A percentile compares a stretch with the other conserved stretches of the same genome.
These are phyloP conservation scores for Ramularia endophylla DNA, from an alignment of 2,329 filamentous ascomycete genomes.

Conservation along the genomic window DNA sequence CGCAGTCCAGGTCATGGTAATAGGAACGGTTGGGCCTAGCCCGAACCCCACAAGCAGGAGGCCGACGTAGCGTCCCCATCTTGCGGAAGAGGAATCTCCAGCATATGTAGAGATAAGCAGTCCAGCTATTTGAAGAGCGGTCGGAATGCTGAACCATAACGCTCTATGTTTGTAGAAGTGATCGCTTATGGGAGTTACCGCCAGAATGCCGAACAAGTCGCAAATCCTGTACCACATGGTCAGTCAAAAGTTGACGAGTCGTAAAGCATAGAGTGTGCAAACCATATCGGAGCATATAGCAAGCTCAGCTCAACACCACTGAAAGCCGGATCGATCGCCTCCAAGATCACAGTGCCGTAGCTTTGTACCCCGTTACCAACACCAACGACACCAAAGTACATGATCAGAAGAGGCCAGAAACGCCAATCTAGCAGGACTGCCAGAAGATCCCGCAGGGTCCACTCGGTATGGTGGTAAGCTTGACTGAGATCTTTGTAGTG, in stretches of 20 bases:
- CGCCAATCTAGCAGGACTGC: constrained; percentile 77
- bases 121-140: constrained; percentile 73
- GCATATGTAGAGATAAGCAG: constrained; percentile 77
- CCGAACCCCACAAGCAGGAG: constrained; percentile 88
- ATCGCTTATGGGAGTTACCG: constrained; percentile 80
- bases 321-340: constrained; percentile 66
- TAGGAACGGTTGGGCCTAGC: constrained; percentile 82
- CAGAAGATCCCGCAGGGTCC: constrained; percentile 65
- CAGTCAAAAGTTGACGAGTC: no score
- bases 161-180: constrained; percentile 76
- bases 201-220: constrained; percentile 77
- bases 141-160: constrained; percentile 72
- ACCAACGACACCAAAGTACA: constrained; percentile 94
- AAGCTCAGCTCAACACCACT: constrained; percentile 71
- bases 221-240: constrained; percentile 71
- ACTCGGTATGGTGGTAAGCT: constrained; percentile 70
- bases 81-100: constrained; percentile 46
- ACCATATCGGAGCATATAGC: constrained; percentile 62
- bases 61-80: constrained; percentile 82
- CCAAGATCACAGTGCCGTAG: constrained; percentile 83
- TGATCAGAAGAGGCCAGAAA: constrained; percentile 76
- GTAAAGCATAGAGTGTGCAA: no score
- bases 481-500: constrained; percentile 79
- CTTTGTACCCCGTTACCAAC: constrained; percentile 86
- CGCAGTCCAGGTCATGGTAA: constrained; percentile 89